Percentiles rank a stretch among this genome's conserved stretches.
These are phyloP conservation scores for Clonostachys byssicola DNA, from an alignment of 2,329 filamentous ascomycete genomes.

Conservation along the genomic window DNA sequence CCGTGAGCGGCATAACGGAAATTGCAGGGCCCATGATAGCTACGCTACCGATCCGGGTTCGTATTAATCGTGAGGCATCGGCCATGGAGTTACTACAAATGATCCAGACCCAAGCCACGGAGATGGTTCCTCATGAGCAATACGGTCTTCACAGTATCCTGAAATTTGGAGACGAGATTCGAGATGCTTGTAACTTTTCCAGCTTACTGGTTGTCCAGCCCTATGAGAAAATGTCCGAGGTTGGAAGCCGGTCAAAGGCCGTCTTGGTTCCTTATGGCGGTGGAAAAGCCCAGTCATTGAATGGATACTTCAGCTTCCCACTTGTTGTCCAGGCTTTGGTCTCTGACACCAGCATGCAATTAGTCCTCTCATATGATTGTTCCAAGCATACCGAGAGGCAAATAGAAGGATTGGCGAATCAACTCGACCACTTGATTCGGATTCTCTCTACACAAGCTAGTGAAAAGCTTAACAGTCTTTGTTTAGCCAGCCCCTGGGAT, in stretches of 20 bases:
- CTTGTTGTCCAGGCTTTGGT: slow-evolving; percentile 3
- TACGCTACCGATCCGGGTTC: slow-evolving; percentile 1
- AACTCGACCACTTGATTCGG: slow-evolving; percentile 6
- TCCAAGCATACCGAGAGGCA: slow-evolving; percentile 2
- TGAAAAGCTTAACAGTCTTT: neutral
- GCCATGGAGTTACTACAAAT: neutral
- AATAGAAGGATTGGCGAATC: slow-evolving; percentile 5
- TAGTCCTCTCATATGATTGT: slow-evolving; percentile 2
- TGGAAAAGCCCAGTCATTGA: neutral
- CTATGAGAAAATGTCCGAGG: neutral
- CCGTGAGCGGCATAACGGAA: slow-evolving; percentile 6
- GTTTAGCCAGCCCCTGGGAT: neutral
- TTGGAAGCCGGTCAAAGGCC: neutral
- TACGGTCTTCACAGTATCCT: slow-evolving; percentile 11
- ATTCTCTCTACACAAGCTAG: slow-evolving; percentile 6
- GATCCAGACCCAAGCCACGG: slow-evolving; percentile 2
- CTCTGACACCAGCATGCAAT: neutral
- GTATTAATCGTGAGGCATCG: neutral
- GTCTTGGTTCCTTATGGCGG: neutral
- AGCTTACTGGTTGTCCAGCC: slow-evolving; percentile 8
- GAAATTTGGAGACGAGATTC: slow-evolving; percentile 3
- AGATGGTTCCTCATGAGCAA: slow-evolving; percentile 8
- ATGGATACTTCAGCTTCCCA: slow-evolving; percentile 5
- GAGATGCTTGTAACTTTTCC: slow-evolving; percentile 7
- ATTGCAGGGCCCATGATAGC: slow-evolving; percentile 4